Base-by-base conservation (phyloP, 139 green algal species). In the Tetraselmis chui region DNA sequence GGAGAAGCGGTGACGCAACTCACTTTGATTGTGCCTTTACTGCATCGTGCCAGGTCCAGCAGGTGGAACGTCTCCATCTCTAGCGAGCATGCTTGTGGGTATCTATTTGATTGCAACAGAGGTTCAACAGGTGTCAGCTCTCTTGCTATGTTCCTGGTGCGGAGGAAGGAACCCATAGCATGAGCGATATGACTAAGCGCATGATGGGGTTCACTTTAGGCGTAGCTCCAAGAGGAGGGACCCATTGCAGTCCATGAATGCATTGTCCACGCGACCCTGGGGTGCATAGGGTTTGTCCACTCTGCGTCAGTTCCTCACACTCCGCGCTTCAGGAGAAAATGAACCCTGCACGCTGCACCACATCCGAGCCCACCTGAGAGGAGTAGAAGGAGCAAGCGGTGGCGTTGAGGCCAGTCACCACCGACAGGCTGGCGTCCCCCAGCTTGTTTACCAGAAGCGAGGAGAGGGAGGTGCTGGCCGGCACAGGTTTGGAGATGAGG, bases 11-110 rank as follows among this genome's bases (percentile, higher is more conserved):
- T n/a, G n/a, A n/a, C n/a, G n/a, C n/a, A n/a, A n/a, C n/a, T n/a
- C n/a, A n/a, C n/a, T n/a, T n/a, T n/a, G n/a, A n/a, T n/a, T n/a
- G n/a, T n/a, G n/a, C 86, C 85, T 18, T 82, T 82, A 75, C 83
- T 89, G 82, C 88, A 93, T 0, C 89, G 76, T 1, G 91, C 91
- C 45, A 96, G 83, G 83, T 96, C 89, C 67, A 94, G 84, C 80
- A 96, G 84, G 30, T 94, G 89, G 74, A 94, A 94, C 0, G 91
- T 95, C 84, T 96, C 92, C 92, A 96, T 96, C 85, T 96, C 92
- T n/a, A 96, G 82, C 24, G 59, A 88, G 29, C 89, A 28, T 84
- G 81, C 59, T 87, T 31, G 31, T 88, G 31, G 28, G 86, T 84
- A 76, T 92, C n/a, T n/a, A n/a, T n/a, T n/a, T n/a, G n/a, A n/a